These are phyloP conservation scores for Fusarium lyarnte DNA, from an alignment of 2,329 filamentous ascomycete genomes.

Conservation along the genomic window DNA sequence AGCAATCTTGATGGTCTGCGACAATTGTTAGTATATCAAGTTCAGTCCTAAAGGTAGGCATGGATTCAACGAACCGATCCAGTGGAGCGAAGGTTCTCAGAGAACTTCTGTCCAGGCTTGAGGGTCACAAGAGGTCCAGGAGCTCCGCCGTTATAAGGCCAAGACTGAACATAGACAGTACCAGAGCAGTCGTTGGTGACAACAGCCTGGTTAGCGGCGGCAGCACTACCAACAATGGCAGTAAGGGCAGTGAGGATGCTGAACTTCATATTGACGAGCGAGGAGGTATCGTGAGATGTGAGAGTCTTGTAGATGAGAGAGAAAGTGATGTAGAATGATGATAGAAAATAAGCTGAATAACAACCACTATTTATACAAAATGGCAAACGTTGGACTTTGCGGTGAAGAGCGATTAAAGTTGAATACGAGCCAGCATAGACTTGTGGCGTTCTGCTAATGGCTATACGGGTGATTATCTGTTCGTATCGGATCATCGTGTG, in stretches of 20 bases:
- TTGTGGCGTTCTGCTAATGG: background rate
- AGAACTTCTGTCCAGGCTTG: slow-evolving; percentile 47
- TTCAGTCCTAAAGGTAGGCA: background rate
- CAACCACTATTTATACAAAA: background rate
- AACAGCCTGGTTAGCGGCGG: slow-evolving; percentile 48
- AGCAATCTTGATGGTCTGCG: slow-evolving; percentile 52
- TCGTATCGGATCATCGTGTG: background rate
- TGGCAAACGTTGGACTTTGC: background rate
- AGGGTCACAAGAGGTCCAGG: slow-evolving; percentile 49
- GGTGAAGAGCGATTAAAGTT: background rate
- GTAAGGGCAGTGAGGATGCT: slow-evolving; percentile 39
- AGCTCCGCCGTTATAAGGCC: slow-evolving; percentile 46
- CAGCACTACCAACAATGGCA: slow-evolving; percentile 44
- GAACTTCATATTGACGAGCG: slow-evolving; percentile 45
- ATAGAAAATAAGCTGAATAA: background rate
- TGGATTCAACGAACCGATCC: slow-evolving; percentile 42
- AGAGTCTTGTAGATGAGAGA: background rate
- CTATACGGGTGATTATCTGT: background rate
- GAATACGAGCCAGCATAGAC: background rate
- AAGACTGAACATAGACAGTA: slow-evolving; percentile 51
- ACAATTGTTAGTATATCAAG: background rate
- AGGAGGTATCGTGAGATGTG: background rate
- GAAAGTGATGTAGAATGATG: background rate
- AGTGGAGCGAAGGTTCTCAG: slow-evolving; percentile 47
- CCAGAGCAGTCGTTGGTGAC: slow-evolving; percentile 50